Conservation (phyloP, 2,329 filamentous ascomycete genomes). For the Sporothrix schenckii region DNA sequence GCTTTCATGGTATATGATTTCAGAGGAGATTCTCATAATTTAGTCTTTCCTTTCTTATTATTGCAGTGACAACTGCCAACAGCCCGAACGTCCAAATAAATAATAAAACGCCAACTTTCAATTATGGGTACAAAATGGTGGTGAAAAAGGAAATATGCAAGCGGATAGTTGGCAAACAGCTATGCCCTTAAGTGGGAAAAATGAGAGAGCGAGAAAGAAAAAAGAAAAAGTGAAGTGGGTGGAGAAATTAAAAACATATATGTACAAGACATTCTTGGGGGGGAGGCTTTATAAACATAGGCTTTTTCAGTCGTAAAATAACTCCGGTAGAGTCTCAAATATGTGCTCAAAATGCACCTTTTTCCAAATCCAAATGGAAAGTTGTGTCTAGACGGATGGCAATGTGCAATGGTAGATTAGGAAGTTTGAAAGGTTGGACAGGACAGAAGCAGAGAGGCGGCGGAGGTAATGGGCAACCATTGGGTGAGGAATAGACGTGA, state of each 20-base stretch:
- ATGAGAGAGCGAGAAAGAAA: neutral
- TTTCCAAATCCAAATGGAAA: neutral
- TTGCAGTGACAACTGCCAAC: constrained; percentile 21
- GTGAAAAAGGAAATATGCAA: constrained; percentile 15
- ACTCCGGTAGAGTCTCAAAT: neutral
- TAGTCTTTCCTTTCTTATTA: constrained; percentile 7
- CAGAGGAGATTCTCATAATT: constrained; percentile 4
- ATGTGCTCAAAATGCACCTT: neutral
- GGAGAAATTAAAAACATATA: constrained; percentile 15
- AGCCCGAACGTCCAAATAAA: constrained; percentile 11
- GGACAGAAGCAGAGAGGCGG: neutral
- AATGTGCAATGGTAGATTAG: neutral
- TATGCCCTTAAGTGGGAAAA: neutral
- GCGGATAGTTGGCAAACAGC: neutral
- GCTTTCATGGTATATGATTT: neutral
- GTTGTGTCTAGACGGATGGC: neutral
- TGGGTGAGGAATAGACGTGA: neutral
- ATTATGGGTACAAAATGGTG: constrained; percentile 14
- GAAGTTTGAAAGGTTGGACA: no score
- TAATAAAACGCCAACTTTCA: constrained; percentile 29
- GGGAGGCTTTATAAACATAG: constrained; percentile 5
- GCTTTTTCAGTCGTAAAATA: constrained; percentile 28
- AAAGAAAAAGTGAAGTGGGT: constrained; percentile 2
- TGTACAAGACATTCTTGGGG: constrained; percentile 30
- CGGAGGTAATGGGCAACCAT: neutral